Conservation (phyloP, 2,329 filamentous ascomycete species). For the Aspergillus latus region DNA sequence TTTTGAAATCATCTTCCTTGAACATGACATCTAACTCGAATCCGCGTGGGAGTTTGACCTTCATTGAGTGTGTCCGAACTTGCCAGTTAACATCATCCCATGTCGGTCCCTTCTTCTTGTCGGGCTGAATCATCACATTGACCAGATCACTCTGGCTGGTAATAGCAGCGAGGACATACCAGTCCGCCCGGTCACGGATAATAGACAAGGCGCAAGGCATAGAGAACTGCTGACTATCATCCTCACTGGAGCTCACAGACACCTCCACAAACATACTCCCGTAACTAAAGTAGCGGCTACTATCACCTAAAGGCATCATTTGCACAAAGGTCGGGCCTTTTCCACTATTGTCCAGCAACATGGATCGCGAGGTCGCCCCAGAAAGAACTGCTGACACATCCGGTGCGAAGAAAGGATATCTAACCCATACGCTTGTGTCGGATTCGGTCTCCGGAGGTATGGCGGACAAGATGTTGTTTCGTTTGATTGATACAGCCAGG, state of each 20-base stretch:
- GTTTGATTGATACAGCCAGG: constrained; percentile 76
- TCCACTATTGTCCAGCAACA: constrained; percentile 49
- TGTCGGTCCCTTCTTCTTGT: constrained; percentile 65
- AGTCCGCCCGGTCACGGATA: constrained; percentile 66
- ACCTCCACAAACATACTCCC: constrained; percentile 73
- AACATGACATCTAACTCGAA: constrained; percentile 72
- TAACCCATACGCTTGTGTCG: constrained; percentile 78
- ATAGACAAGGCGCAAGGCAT: constrained; percentile 77
- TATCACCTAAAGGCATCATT: constrained; percentile 74
- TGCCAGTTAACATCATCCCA: constrained; percentile 86
- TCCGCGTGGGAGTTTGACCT: constrained; percentile 70
- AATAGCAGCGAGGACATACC: constrained; percentile 69
- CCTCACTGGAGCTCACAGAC: constrained; percentile 67
- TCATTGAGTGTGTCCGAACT: constrained; percentile 63
- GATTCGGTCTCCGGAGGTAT: constrained; percentile 61
- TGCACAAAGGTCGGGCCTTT: constrained; percentile 58
- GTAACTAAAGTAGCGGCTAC: constrained; percentile 71
- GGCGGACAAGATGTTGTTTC: constrained; percentile 73
- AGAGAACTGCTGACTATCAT: constrained; percentile 65
- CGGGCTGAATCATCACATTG: constrained; percentile 70
- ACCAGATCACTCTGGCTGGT: constrained; percentile 77
- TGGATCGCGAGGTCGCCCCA: constrained; percentile 50
- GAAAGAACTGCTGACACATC: constrained; percentile 71
- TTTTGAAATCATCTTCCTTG: constrained; percentile 73
- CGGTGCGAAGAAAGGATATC: constrained; percentile 71